Evolutionary conservation across 1,284 basidiomycete species (phyloP).

Genomic region (Sporisorium sorghi): DNA sequence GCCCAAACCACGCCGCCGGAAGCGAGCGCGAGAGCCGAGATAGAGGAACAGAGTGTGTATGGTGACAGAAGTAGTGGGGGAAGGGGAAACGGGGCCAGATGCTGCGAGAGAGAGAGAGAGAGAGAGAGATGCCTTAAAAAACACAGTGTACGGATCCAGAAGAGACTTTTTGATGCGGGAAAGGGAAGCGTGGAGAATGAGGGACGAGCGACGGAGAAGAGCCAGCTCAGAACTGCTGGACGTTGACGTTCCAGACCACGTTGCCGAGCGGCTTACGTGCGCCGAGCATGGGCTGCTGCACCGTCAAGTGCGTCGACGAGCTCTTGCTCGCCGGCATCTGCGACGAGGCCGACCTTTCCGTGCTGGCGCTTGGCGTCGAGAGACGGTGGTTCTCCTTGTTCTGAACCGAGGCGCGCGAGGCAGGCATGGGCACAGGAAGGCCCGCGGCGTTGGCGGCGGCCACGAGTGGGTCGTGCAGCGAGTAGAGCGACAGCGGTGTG

Average conservation of each 20-base stretch:
- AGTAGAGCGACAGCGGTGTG: constrained; percentile 66
- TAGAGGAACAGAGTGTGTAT: constrained; percentile 9
- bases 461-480: constrained; percentile 60
- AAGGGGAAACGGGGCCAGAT: constrained; percentile 11
- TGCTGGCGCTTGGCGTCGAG: constrained; percentile 10
- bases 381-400: constrained; percentile 34
- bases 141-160: constrained; percentile 37
- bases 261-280: constrained; percentile 37
- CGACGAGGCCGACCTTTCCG: constrained; percentile 10
- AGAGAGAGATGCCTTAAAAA: constrained; percentile 36
- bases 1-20: constrained; percentile 9
- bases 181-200: background rate
- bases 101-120: constrained; percentile 23
- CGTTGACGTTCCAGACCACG: constrained; percentile 49
- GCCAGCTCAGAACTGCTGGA: constrained; percentile 36
- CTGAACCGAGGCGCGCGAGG: constrained; percentile 37
- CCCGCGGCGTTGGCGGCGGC: constrained; percentile 46
- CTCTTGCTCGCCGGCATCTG: constrained; percentile 35
- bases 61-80: constrained; percentile 14
- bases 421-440: constrained; percentile 40
- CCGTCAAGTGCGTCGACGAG: constrained; percentile 37
- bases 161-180: constrained; percentile 18
- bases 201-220: background rate
- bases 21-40: constrained; percentile 19
- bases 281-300: constrained; percentile 39